Conservation (phyloP, 345 rosid species). For the Ceriops decandra region DNA sequence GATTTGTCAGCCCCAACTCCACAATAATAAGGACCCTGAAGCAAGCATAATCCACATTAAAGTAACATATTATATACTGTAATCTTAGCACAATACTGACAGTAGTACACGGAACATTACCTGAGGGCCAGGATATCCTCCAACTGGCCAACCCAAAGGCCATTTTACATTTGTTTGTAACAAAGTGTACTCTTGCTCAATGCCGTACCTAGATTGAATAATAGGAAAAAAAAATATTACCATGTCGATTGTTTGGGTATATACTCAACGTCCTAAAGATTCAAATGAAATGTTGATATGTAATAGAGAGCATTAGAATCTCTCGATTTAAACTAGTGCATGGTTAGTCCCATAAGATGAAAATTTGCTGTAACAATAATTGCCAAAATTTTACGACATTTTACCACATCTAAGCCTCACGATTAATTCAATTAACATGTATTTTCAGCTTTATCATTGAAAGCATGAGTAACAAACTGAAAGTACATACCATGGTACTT, state of each 20-base stretch:
- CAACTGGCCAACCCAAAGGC: constrained; percentile 99
- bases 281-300: not conserved
- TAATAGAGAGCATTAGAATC: no score
- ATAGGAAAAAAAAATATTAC: not conserved
- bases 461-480: constrained; percentile 7
- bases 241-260: not conserved
- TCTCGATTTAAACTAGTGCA: no score
- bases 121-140: constrained; percentile 98
- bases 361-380: not conserved
- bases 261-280: not conserved
- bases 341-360: not conserved
- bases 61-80: not conserved
- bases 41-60: constrained; percentile 6
- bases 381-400: no score
- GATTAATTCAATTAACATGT: not conserved
- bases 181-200: constrained; percentile 98
- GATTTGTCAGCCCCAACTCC: constrained; percentile 97
- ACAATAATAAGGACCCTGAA: constrained; percentile 96
- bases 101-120: constrained; percentile 27
- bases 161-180: constrained; percentile 78
- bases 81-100: not conserved
- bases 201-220: constrained; percentile 61
- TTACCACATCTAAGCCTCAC: no score
- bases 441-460: not conserved
- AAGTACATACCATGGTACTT: constrained; percentile 70